Conservation (phyloP, 2,329 filamentous ascomycete genomes). For the Karstenula rhodostoma region DNA sequence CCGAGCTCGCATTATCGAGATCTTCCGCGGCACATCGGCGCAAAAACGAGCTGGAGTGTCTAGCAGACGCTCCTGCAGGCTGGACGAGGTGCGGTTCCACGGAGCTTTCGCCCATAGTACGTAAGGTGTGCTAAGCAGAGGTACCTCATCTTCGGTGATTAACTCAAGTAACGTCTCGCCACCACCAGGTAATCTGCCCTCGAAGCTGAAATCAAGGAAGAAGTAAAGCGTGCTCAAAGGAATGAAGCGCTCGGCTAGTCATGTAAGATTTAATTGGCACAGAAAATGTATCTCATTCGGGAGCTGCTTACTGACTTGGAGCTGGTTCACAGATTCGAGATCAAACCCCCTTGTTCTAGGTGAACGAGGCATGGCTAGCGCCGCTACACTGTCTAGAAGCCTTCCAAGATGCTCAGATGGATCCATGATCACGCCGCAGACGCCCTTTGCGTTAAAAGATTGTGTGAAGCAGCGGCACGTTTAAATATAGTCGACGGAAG, state of each 20-base stretch:
- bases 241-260: constrained; percentile 10
- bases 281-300: background rate
- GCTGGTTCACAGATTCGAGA: background rate
- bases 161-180: background rate
- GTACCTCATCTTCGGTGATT: constrained; percentile 13
- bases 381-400: background rate
- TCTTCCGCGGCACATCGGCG: background rate
- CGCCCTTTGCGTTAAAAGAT: background rate
- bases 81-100: background rate
- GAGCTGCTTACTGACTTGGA: background rate
- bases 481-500: background rate
- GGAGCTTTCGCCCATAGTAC: constrained; percentile 8
- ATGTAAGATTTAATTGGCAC: background rate
- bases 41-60: background rate
- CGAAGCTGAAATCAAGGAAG: constrained; percentile 12
- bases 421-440: background rate
- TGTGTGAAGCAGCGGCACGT: background rate
- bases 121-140: constrained; percentile 7
- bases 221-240: constrained; percentile 9
- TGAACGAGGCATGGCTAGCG: background rate
- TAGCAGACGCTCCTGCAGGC: constrained; percentile 1
- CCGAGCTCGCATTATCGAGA: constrained; percentile 8
- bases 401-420: background rate
- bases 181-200: constrained; percentile 11
- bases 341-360: background rate